Evolutionary conservation across 1,284 basidiomycete genomes (phyloP), one percentile per base, ranked within the genome.

Genomic region (Phylloboletellus chloephorus): DNA sequence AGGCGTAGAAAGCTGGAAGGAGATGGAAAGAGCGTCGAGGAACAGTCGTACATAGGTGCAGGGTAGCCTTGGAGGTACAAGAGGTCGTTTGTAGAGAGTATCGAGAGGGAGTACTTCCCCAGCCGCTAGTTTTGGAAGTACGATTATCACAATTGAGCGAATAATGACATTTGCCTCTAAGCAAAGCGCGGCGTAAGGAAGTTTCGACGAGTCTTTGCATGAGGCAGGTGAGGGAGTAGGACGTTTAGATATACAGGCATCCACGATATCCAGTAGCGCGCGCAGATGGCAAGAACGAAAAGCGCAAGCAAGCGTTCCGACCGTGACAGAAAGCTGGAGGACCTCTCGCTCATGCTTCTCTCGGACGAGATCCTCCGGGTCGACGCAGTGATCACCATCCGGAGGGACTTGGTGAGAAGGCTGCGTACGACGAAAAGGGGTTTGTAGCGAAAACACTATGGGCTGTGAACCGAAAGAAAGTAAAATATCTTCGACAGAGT

Each of bases 401-500:
- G 20, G 39, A 5, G 28, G 23, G 10, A 12, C 26, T 20, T 34
- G 43, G 8, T 43, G 47, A 24, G 43, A 39, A 41, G 41, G 25
- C 16, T 43, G 51, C 15, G 25, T 10, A 35, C 30, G 39, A 25
- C 37, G 32, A 31, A 48, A 42, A 34, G 74, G 72, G 1, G 75
- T 82, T n/a, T 65, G 66, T 12, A 84, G 53, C 39, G 67, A 68
- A 37, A 86, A 48, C 4, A 71, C 53, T 34, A 85, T 67, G 11
- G 84, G 74, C 16, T 77, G 72, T 24, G 69, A 56, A 20, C 76
- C 75, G 36, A 85, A 68, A 2, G 78, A 79, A 17, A 83, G 39
- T 16, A 88, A 50, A 3, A 62, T 60, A 32, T 78, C 73, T 22
- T 73, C 71, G n/a, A 31, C 40, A 29, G 43, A 2, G 12, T 46